These are phyloP conservation scores for Neurospora sp. DNA, from an alignment of 495 filamentous ascomycete species.

Conservation along the genomic window DNA sequence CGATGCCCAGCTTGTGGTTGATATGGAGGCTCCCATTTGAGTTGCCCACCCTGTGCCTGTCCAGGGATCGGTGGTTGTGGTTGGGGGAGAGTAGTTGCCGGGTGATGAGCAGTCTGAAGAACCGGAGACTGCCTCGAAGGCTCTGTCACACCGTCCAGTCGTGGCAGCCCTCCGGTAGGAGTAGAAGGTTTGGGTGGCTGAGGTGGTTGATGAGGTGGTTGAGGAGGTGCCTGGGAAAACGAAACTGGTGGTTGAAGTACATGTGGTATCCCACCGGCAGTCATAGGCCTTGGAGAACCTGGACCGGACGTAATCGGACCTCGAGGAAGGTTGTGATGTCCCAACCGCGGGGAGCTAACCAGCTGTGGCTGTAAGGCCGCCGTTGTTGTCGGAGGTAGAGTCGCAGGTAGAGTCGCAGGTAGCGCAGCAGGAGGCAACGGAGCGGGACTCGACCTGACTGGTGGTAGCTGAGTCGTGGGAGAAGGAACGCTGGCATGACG, in stretches of 20 bases:
- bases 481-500: not conserved
- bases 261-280: conserved; percentile 13
- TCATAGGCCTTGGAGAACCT: conserved; percentile 15
- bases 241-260: conserved; percentile 31
- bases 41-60: conserved; percentile 7
- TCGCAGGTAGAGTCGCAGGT: not conserved
- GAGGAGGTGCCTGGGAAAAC: conserved; percentile 15
- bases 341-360: conserved; percentile 5
- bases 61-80: not conserved
- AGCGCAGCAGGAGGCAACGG: not conserved
- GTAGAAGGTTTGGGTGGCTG: conserved; percentile 14
- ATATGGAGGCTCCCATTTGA: conserved; percentile 44
- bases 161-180: conserved; percentile 21
- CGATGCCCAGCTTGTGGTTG: conserved; percentile 19
- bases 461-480: not conserved
- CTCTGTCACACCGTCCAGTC: conserved; percentile 13
- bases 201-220: conserved; percentile 14
- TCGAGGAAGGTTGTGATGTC: conserved; percentile 8
- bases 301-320: conserved; percentile 15
- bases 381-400: not conserved
- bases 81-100: conserved; percentile 5
- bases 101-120: conserved; percentile 1
- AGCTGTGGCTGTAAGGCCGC: conserved; percentile 3
- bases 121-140: conserved; percentile 5
- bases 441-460: conserved; percentile 1